Evolutionary conservation across 1,284 basidiomycete genomes (phyloP).

Genomic region (Phylloporus sp.): DNA sequence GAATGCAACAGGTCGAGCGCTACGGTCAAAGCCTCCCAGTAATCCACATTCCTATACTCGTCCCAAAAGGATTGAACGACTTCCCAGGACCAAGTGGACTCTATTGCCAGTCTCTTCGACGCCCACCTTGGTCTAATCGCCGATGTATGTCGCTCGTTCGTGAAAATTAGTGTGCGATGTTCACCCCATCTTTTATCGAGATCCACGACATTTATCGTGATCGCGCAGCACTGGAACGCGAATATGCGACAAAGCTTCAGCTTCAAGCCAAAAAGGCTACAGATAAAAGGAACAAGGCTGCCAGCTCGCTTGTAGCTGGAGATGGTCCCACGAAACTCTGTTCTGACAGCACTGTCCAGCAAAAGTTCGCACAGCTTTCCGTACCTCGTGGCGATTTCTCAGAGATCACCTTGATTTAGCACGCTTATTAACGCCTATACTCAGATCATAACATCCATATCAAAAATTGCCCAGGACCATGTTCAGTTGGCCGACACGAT

Average conservation of each 20-base stretch:
- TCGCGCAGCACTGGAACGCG: slow-evolving; percentile 71
- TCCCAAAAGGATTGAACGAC: slow-evolving; percentile 18
- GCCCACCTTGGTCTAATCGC: slow-evolving; percentile 68
- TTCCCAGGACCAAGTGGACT: slow-evolving; percentile 65
- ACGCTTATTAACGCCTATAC: slow-evolving; percentile 74
- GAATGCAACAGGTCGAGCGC: slow-evolving; percentile 40
- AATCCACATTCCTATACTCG: slow-evolving; percentile 25
- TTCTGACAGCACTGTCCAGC: slow-evolving; percentile 58
- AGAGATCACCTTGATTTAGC: slow-evolving; percentile 47
- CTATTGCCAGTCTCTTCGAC: slow-evolving; percentile 60
- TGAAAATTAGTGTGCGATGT: slow-evolving; percentile 7
- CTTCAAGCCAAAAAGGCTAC: slow-evolving; percentile 68
- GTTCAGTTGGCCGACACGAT: slow-evolving; percentile 69
- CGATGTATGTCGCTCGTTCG: slow-evolving; percentile 55
- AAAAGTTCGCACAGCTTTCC: slow-evolving; percentile 55
- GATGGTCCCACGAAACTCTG: slow-evolving; percentile 71
- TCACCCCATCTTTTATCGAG: slow-evolving; percentile 45
- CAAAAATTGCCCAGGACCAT: slow-evolving; percentile 72
- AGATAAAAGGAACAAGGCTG: slow-evolving; percentile 73
- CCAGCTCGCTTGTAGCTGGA: slow-evolving; percentile 65
- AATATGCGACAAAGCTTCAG: slow-evolving; percentile 77
- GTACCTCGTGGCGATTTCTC: slow-evolving; percentile 19
- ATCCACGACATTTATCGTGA: slow-evolving; percentile 76
- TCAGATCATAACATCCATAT: slow-evolving; percentile 68
- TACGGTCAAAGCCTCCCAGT: slow-evolving; percentile 63